A percentile compares a stretch with the other conserved stretches of the same genome.
These are phyloP conservation scores for Cercospora citrullina DNA, from an alignment of 2,329 filamentous ascomycete species.

Conservation along the genomic window DNA sequence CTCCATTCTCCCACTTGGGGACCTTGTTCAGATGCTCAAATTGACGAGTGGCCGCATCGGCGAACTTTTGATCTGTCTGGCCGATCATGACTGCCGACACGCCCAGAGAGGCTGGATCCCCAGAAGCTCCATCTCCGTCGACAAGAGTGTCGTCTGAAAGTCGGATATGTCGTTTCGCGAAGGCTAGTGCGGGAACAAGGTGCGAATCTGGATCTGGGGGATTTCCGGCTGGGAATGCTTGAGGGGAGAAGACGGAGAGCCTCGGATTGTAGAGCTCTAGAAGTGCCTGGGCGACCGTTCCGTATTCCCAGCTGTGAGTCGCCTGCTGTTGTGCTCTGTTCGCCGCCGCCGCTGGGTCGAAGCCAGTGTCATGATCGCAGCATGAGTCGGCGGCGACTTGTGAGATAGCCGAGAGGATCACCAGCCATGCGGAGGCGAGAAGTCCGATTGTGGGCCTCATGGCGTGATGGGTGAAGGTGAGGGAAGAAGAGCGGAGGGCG, in stretches of 20 bases:
- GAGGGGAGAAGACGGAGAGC: constrained; percentile 30
- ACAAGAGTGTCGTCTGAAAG: constrained; percentile 38
- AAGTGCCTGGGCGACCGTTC: constrained; percentile 45
- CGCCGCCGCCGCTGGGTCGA: constrained; percentile 16
- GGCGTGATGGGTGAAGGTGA: not conserved
- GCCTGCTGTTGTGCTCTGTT: constrained; percentile 20
- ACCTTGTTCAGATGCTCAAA: constrained; percentile 44
- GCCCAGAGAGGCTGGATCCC: constrained; percentile 51
- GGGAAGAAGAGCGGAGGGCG: not conserved
- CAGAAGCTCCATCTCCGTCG: constrained; percentile 42
- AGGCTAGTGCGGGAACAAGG: constrained; percentile 24
- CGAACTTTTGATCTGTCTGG: constrained; percentile 38
- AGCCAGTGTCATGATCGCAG: constrained; percentile 20
- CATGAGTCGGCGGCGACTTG: constrained; percentile 13
- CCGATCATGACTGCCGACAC: constrained; percentile 49
- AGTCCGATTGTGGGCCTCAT: constrained; percentile 2
- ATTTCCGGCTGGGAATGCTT: constrained; percentile 19
- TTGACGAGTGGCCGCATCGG: constrained; percentile 46
- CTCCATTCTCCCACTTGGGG: constrained; percentile 42
- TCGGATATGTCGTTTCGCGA: constrained; percentile 40
- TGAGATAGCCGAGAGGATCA: not conserved
- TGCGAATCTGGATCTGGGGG: constrained; percentile 11
- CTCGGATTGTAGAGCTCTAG: constrained; percentile 43
- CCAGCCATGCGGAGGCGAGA: not conserved
- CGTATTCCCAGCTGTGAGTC: constrained; percentile 44